Base-by-base conservation (phyloP, 208 protist genomes). In the Leishmania turanica region DNA sequence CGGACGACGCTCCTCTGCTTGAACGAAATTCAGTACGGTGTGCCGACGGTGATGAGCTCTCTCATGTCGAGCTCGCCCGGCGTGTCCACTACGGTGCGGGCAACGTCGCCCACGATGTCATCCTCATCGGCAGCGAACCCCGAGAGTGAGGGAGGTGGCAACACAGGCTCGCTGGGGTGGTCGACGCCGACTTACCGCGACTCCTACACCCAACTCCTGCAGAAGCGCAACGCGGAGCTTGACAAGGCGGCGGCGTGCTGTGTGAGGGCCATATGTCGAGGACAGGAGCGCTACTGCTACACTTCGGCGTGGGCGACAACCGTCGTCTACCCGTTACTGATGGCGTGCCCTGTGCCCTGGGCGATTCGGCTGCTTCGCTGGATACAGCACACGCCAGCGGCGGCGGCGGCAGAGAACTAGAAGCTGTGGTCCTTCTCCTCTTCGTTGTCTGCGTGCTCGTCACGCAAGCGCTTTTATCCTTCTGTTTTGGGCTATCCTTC, bases 241-340 rank as follows among this genome's bases (percentile, higher is more conserved):
- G 82, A 80, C 37, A 53, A 54, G 13, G 82, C 82, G 19, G 77
- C 76, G 34, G 60, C 45, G 49, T 71, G 71, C 60, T 85, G 82
- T 74, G 54, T 85, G 19, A 54, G 45, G 1, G 82, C 82, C 49
- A 85, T 85, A 62, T 69, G 60, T 27, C 58, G 77, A 54, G 82
- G 82, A 27, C 77, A 85, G 72, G 82, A 80, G 62, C 76, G 82
- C 34, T 85, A 81, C 71, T 80, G 75, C 77, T 64, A 85, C 81
- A 47, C 60, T 15, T 17, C 77, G 9, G 68, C 81, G 70, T 85
- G 75, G 77, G 31, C 51, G 27, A 78, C 77, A 19, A 75, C 71
- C 40, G 37, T 85, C 6, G 9, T 85, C 1, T 81, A 56, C 51
- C 81, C 81, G 5, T 2, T 81, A 17, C 58, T 60, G 81, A 85